Conservation (phyloP, 768 basidiomycete genomes). For the Suillus bovinus region DNA sequence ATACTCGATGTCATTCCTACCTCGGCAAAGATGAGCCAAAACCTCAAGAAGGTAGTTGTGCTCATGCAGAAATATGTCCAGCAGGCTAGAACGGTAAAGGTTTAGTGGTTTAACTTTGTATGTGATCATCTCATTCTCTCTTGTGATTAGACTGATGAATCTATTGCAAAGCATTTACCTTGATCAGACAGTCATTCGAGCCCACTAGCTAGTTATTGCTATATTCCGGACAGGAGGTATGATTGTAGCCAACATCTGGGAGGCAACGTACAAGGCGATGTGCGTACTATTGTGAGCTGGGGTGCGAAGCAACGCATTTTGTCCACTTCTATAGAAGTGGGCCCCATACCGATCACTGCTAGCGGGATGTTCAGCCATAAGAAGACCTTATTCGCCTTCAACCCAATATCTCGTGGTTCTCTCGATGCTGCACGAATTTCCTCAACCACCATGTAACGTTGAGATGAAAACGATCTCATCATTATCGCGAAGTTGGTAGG, state of each 20-base stretch:
- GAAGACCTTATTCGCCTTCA: background rate
- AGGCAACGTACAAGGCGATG: background rate
- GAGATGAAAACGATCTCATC: slow-evolving; percentile 98
- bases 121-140: background rate
- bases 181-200: background rate
- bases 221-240: background rate
- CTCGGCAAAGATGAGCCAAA: slow-evolving; percentile 86
- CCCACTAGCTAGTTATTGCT: background rate
- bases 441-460: slow-evolving; percentile 87
- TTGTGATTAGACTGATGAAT: background rate
- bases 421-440: background rate
- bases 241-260: background rate
- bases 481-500: slow-evolving; percentile 70
- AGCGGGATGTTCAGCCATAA: background rate
- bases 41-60: slow-evolving; percentile 67
- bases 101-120: background rate
- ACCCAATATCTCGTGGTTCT: background rate
- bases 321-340: background rate
- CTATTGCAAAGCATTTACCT: background rate
- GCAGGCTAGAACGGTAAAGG: slow-evolving; percentile 37
- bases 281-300: slow-evolving; percentile 1
- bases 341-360: background rate
- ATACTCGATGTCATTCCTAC: slow-evolving; percentile 72
- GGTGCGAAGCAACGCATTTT: background rate
- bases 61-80: slow-evolving; percentile 68